A percentile compares a stretch with the other conserved stretches of the same genome.
phyloP scores from a whole-genome alignment of 805 yeast species.

The Barnettozyma sucrosica region DNA sequence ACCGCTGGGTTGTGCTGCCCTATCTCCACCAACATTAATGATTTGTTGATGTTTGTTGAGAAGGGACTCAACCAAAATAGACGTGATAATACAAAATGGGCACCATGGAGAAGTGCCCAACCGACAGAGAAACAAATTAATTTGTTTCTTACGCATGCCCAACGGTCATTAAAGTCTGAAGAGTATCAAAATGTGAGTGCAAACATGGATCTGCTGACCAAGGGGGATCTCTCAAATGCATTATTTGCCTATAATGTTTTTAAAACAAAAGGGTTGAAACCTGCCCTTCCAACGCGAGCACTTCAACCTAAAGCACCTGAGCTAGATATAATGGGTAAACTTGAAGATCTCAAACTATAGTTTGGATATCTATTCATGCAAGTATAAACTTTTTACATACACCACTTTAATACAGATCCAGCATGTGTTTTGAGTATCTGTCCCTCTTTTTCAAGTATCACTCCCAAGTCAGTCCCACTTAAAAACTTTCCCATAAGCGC shows the following conservation, averaged over 20 bases:
- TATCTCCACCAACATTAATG: constrained; percentile 22
- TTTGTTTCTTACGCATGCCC: constrained; percentile 9
- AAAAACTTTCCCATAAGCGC: constrained; percentile 22
- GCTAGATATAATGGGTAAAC: background rate
- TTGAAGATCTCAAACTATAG: background rate
- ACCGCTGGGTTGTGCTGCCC: constrained; percentile 17
- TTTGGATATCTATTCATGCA: background rate
- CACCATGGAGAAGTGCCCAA: constrained; percentile 28
- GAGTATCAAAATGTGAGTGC: background rate
- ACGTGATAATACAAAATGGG: constrained; percentile 23
- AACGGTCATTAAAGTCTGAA: background rate
- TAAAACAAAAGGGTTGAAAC: constrained; percentile 7
- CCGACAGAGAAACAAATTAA: constrained; percentile 27
- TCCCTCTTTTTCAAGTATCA: background rate
- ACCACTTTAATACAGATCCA: background rate
- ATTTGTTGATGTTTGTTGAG: constrained; percentile 10
- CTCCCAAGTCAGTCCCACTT: background rate
- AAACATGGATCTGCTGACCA: constrained; percentile 3
- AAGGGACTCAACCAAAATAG: background rate
- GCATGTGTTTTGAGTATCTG: background rate
- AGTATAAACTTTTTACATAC: background rate
- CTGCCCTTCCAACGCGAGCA: constrained; percentile 1
- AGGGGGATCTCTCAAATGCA: constrained; percentile 13
- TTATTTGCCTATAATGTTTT: constrained; percentile 10
- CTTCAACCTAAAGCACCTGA: background rate